Evolutionary conservation across 164 flowering plant species (phyloP).

Genomic region (Taxillus chinensis): DNA sequence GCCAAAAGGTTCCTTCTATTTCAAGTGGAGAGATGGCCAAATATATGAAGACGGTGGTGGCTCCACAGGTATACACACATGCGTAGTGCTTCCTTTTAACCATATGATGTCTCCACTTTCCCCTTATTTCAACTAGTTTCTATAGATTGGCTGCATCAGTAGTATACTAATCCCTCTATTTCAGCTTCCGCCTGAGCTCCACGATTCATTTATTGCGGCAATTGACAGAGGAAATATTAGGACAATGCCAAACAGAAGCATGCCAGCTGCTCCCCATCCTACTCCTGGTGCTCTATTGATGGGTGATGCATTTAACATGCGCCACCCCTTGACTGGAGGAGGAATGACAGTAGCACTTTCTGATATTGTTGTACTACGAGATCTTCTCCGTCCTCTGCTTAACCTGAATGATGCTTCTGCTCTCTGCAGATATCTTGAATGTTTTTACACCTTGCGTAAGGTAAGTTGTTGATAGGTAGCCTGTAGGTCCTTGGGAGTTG

Average conservation of each 20-base stretch:
- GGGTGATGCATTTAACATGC: conserved; percentile 97
- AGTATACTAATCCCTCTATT: background rate
- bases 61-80: conserved; percentile 64
- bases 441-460: conserved; percentile 80
- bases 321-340: conserved; percentile 92
- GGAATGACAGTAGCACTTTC: conserved; percentile 92
- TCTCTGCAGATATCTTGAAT: conserved; percentile 68
- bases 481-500: background rate
- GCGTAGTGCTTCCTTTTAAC: background rate
- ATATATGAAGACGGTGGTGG: conserved; percentile 70
- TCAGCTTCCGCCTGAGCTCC: conserved; percentile 59
- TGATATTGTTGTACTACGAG: conserved; percentile 70
- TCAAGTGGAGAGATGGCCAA: conserved; percentile 84
- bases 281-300: conserved; percentile 84
- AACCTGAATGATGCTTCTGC: conserved; percentile 65
- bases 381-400: conserved; percentile 68
- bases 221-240: conserved; percentile 69
- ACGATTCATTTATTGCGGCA: conserved; percentile 63
- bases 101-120: background rate
- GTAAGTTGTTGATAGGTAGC: conserved; percentile 13
- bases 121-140: background rate
- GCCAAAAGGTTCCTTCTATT: conserved; percentile 83
- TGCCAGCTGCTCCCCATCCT: conserved; percentile 90
- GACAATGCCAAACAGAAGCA: conserved; percentile 93
- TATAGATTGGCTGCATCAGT: background rate